A percentile compares a stretch with the other conserved stretches of the same genome.
These are phyloP conservation scores for Ustilago tritici DNA, from an alignment of 1,284 basidiomycete species.

Conservation along the genomic window DNA sequence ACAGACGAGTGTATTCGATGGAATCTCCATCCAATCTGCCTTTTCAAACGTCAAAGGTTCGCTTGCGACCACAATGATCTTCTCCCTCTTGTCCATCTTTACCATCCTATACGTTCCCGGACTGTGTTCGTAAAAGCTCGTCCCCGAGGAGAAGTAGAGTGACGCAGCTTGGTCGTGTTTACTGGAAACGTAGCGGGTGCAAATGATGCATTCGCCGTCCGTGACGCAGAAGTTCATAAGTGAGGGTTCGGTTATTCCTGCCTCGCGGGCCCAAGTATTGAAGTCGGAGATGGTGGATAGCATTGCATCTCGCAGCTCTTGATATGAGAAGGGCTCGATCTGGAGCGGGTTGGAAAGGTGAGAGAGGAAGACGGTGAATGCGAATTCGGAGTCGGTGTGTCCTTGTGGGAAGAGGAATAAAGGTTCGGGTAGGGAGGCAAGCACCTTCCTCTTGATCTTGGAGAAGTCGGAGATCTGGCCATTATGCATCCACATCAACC, in stretches of 20 bases:
- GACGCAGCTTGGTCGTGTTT: slow-evolving; percentile 92
- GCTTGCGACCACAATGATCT: slow-evolving; percentile 80
- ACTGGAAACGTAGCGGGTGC: slow-evolving; percentile 93
- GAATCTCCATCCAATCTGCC: slow-evolving; percentile 96
- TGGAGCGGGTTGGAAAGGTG: slow-evolving; percentile 52
- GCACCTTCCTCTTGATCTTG: slow-evolving; percentile 60
- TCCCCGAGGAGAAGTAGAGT: slow-evolving; percentile 94
- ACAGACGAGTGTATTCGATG: slow-evolving; percentile 85
- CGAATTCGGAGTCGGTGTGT: slow-evolving; percentile 64
- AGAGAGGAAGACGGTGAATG: slow-evolving; percentile 63
- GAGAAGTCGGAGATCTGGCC: slow-evolving; percentile 62
- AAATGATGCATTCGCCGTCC: slow-evolving; percentile 91
- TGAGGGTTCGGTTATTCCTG: slow-evolving; percentile 75
- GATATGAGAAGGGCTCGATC: slow-evolving; percentile 45
- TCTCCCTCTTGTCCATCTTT: slow-evolving; percentile 93
- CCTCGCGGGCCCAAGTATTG: slow-evolving; percentile 58
- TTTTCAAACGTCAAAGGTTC: slow-evolving; percentile 75
- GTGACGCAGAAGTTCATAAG: slow-evolving; percentile 96
- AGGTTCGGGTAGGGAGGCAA: slow-evolving; percentile 55
- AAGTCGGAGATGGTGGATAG: slow-evolving; percentile 61
- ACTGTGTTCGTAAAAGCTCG: slow-evolving; percentile 84
- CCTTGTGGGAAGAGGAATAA: slow-evolving; percentile 65
- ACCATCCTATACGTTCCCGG: slow-evolving; percentile 71
- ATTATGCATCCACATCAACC: slow-evolving; percentile 69
- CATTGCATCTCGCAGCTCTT: slow-evolving; percentile 58